These are phyloP conservation scores for Stephanodiscus triporus DNA, from an alignment of 108 stramenopile species.

Conservation along the genomic window DNA sequence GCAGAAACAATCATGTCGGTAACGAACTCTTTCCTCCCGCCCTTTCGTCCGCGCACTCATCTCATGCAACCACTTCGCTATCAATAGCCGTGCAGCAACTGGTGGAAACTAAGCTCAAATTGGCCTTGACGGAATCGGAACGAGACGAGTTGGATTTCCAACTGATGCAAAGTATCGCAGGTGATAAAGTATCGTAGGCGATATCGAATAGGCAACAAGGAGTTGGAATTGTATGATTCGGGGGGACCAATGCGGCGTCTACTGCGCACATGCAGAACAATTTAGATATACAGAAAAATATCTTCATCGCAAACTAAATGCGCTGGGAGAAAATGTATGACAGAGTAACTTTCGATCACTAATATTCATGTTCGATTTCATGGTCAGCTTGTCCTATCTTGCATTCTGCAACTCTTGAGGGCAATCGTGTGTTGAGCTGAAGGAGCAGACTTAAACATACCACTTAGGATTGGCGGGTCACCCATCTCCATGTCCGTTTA, in stretches of 20 bases:
- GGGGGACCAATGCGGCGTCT: background rate
- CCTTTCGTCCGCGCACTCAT: background rate
- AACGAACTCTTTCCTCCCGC: slow-evolving; percentile 5
- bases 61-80: slow-evolving; percentile 10
- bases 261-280: background rate
- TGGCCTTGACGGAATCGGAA: slow-evolving; percentile 45
- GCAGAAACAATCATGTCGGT: background rate
- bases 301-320: background rate
- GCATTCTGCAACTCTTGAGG: background rate
- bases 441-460: background rate
- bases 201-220: background rate
- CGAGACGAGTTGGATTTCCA: slow-evolving; percentile 50
- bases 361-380: background rate
- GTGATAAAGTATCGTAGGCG: too few species aligned
- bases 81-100: slow-evolving; percentile 31
- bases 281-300: background rate
- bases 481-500: slow-evolving; percentile 57
- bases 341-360: background rate
- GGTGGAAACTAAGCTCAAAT: slow-evolving; percentile 33
- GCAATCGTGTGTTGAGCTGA: background rate
- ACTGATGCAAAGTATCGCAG: slow-evolving; percentile 38
- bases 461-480: slow-evolving; percentile 40
- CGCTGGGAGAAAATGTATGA: background rate
- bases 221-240: background rate
- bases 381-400: background rate